phyloP scores from a whole-genome alignment of 495 filamentous ascomycete genomes.

The Penicillium antarcticum region DNA sequence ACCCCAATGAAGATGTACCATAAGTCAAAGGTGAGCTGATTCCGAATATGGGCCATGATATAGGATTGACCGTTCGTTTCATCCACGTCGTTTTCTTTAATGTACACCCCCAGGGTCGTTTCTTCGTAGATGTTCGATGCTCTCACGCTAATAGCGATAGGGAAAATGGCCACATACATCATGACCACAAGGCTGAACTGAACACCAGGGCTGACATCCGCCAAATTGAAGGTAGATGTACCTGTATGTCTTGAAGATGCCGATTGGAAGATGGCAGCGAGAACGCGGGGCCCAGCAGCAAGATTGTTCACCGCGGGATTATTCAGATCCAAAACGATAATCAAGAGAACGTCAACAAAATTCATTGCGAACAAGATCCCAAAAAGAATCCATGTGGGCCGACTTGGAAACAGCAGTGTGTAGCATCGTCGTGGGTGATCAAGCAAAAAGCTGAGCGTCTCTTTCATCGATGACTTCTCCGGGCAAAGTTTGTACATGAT shows the following conservation, averaged over 20 bases:
- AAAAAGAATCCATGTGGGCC: constrained; percentile 62
- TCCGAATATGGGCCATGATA: constrained; percentile 53
- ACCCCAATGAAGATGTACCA: constrained; percentile 64
- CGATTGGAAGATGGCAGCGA: constrained; percentile 60
- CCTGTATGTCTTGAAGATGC: constrained; percentile 59
- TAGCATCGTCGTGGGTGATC: constrained; percentile 63
- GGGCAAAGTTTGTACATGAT: constrained; percentile 51
- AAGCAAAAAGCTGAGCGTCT: constrained; percentile 50
- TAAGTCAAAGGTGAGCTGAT: constrained; percentile 60
- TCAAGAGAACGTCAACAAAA: constrained; percentile 54
- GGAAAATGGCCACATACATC: constrained; percentile 76
- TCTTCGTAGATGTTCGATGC: constrained; percentile 67
- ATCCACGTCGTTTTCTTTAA: constrained; percentile 43
- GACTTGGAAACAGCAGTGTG: constrained; percentile 58
- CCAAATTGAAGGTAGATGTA: constrained; percentile 53
- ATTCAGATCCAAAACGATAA: constrained; percentile 55
- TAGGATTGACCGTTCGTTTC: constrained; percentile 36
- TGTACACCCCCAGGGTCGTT: constrained; percentile 65
- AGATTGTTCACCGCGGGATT: constrained; percentile 28
- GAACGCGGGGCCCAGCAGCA: constrained; percentile 33
- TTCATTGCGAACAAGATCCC: constrained; percentile 56
- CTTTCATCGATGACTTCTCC: constrained; percentile 20
- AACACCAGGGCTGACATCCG: constrained; percentile 55
- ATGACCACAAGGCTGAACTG: constrained; percentile 61
- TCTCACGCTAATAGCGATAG: constrained; percentile 71